A percentile compares a stretch with the other conserved stretches of the same genome.
Evolutionary conservation across 2,329 filamentous ascomycete genomes (phyloP).

Genomic region (Magnaporthiopsis incrustans): DNA sequence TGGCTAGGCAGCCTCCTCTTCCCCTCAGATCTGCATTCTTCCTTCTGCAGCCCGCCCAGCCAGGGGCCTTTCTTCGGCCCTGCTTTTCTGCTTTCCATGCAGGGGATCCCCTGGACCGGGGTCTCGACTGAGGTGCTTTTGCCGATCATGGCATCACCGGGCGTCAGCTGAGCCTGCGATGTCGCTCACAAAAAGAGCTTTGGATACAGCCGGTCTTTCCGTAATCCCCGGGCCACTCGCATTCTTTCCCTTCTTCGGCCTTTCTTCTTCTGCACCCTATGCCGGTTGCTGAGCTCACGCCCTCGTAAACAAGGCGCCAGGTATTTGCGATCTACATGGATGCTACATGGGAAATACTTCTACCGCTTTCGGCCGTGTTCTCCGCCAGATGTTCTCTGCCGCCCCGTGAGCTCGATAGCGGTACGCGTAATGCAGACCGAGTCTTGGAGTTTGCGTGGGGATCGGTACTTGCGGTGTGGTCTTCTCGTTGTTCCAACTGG

Average conservation of each 20-base stretch:
- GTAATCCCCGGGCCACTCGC: no score
- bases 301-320: background rate
- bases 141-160: background rate
- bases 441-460: no score
- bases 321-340: background rate
- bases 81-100: background rate
- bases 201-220: no score
- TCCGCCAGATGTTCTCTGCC: background rate
- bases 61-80: background rate
- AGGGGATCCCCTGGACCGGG: background rate
- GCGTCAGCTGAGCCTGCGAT: background rate
- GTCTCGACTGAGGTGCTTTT: slow-evolving; percentile 1
- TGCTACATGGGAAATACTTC: background rate
- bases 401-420: background rate
- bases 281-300: background rate
- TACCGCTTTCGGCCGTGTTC: background rate
- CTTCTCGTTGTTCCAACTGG: background rate
- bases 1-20: background rate
- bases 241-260: background rate
- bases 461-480: background rate
- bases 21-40: background rate
- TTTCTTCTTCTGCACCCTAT: background rate
- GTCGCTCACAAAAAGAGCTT: no score
- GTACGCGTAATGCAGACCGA: background rate
- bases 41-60: background rate